phyloP scores from a whole-genome alignment of 495 filamentous ascomycete genomes.

The Staphylotrichum longicolle region DNA sequence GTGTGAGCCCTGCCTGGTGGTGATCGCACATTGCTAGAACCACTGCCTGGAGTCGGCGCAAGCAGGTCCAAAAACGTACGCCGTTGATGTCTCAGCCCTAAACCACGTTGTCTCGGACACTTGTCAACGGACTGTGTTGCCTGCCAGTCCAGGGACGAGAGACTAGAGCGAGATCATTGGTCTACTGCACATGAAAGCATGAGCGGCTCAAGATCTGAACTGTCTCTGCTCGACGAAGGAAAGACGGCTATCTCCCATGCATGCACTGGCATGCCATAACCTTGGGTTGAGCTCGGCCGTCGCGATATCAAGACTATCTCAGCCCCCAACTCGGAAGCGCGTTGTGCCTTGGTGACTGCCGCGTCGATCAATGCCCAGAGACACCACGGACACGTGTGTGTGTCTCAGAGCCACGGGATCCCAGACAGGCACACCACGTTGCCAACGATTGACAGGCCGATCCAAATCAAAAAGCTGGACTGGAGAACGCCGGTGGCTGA shows the following conservation, averaged over 20 bases:
- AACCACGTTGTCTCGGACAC: not conserved
- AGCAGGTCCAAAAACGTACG: too few relatives aligned
- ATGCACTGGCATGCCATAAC: too few relatives aligned
- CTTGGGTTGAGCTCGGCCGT: too few relatives aligned
- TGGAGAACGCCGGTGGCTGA: slow-evolving; percentile 1
- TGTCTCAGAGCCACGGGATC: slow-evolving; percentile 1
- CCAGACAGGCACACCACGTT: not conserved
- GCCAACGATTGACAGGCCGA: not conserved
- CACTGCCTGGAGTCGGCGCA: too few relatives aligned
- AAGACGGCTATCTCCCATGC: too few relatives aligned
- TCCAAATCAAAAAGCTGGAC: slow-evolving; percentile 3
- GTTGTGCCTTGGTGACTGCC: not conserved
- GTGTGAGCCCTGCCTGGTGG: too few relatives aligned
- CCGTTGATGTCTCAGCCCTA: not conserved
- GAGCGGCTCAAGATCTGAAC: too few relatives aligned
- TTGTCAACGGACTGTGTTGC: too few relatives aligned
- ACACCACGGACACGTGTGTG: not conserved
- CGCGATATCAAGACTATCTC: not conserved
- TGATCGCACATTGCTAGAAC: too few relatives aligned
- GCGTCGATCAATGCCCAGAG: not conserved
- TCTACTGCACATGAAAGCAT: too few relatives aligned
- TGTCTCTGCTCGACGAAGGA: too few relatives aligned
- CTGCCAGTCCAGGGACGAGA: not conserved
- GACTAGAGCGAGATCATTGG: not conserved
- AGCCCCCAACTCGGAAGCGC: not conserved